These are phyloP conservation scores for Parachaetomium inaequale DNA, from an alignment of 495 filamentous ascomycete genomes.

Conservation along the genomic window DNA sequence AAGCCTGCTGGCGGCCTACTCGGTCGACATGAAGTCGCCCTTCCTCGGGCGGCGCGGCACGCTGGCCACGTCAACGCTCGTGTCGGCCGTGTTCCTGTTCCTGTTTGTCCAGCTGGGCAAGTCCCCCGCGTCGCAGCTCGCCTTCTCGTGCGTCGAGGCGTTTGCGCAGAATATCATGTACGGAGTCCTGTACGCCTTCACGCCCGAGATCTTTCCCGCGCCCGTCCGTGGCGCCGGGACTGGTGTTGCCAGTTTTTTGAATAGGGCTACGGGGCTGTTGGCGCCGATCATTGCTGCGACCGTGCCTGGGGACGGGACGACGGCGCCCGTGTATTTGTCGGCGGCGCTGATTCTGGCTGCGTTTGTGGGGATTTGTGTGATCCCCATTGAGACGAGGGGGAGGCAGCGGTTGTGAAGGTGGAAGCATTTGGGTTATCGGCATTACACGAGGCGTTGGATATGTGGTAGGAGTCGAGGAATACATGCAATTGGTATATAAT, in stretches of 20 bases:
- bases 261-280: conserved; percentile 68
- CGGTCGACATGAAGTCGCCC: conserved; percentile 63
- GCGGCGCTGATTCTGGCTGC: conserved; percentile 66
- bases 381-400: conserved; percentile 74
- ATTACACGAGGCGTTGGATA: no score
- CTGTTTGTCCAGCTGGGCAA: conserved; percentile 54
- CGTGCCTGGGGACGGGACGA: conserved; percentile 60
- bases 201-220: conserved; percentile 78
- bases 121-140: conserved; percentile 58
- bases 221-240: conserved; percentile 76
- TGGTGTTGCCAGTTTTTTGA: conserved; percentile 68
- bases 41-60: conserved; percentile 71
- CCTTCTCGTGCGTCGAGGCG: conserved; percentile 72
- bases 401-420: conserved; percentile 59
- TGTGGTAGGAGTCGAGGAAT: no score
- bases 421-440: neutral
- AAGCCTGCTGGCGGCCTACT: conserved; percentile 63
- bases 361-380: conserved; percentile 55
- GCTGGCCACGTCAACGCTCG: conserved; percentile 59
- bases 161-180: conserved; percentile 81
- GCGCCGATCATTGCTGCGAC: conserved; percentile 76
- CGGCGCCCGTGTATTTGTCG: conserved; percentile 68
- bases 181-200: conserved; percentile 82
- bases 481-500: no score
- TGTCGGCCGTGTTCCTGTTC: conserved; percentile 74